Base-by-base conservation (phyloP, 1,284 basidiomycete genomes). In the Stereum hirsutum region DNA sequence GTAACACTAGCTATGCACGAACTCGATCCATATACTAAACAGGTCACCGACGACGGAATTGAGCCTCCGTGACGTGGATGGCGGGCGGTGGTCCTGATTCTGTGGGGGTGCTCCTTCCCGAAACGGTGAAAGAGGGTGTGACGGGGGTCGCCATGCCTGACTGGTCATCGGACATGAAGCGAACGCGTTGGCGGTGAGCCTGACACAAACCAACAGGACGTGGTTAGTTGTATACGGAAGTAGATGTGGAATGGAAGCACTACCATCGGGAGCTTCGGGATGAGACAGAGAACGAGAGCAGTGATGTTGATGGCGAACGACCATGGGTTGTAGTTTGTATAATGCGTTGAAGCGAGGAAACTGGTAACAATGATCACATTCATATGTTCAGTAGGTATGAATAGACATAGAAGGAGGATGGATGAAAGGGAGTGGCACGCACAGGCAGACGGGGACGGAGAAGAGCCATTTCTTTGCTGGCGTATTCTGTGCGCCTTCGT, bases 381-480 rank as follows among this genome's bases (percentile, higher is more conserved):
- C n/a, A n/a, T n/a, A n/a, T n/a, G n/a, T n/a, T n/a, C n/a, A n/a
- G 31, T 39, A 32, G 33, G 41, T 41, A 32, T 33, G 46, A 8
- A 37, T 17, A 39, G 23, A 33, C 42, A 31, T 47, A 31, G 35
- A 43, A 12, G 39, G 6, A 34, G 32, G 20, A 32, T 15, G 26
- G 23, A 39, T 21, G 36, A 15, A 36, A 41, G 20, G 43, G 12
- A 28, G 19, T 44, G 10, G 30, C n/a, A 76, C 92, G 61, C 56
- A 97, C 91, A 99, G 68, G 27, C 78, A 77, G 55, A 98, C 88
- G 2, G 95, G 95, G 7, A 96, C 83, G 46, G 79, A 84, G 44
- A 96, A 81, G 32, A 99, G 70, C 91, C 94, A 99, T 62, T 99
- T 99, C 70, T 95, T 97, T 2, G 95, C 85, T 0, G 95, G 95